These are phyloP conservation scores for Podila horticola DNA, from an alignment of 192 early-diverging fungal species.

Conservation along the genomic window DNA sequence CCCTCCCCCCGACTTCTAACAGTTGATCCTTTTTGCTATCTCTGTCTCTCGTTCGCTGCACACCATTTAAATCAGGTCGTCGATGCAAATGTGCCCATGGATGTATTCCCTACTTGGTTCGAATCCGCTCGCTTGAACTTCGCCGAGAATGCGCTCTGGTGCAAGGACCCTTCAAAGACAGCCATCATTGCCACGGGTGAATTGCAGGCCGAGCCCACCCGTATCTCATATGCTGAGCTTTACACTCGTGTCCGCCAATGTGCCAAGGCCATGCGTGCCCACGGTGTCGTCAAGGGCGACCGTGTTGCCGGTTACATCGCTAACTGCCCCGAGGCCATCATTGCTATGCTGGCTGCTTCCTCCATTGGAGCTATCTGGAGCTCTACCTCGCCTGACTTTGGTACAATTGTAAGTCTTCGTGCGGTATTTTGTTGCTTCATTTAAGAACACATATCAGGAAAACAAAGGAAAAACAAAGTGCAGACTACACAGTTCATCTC, in stretches of 20 bases:
- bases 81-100: conserved; percentile 80
- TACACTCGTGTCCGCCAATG: conserved; percentile 73
- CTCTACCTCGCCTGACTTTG: conserved; percentile 96
- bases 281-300: conserved; percentile 83
- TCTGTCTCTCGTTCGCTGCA: not conserved
- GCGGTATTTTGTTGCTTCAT: not conserved
- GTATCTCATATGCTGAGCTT: conserved; percentile 78
- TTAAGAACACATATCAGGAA: not conserved
- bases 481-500: not conserved
- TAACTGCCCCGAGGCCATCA: conserved; percentile 86
- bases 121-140: conserved; percentile 86
- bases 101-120: conserved; percentile 93
- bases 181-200: conserved; percentile 67
- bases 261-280: conserved; percentile 75
- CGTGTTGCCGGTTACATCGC: conserved; percentile 90
- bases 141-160: conserved; percentile 87
- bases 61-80: conserved; percentile 59
- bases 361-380: conserved; percentile 95
- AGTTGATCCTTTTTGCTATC: not conserved
- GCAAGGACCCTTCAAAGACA: conserved; percentile 54
- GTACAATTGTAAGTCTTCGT: conserved; percentile 68
- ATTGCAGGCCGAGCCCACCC: conserved; percentile 12
- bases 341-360: conserved; percentile 80
- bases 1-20: not conserved
- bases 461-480: not conserved